Conservation (phyloP, 352 stramenopile species). For the Elongisporangium prolatum region DNA sequence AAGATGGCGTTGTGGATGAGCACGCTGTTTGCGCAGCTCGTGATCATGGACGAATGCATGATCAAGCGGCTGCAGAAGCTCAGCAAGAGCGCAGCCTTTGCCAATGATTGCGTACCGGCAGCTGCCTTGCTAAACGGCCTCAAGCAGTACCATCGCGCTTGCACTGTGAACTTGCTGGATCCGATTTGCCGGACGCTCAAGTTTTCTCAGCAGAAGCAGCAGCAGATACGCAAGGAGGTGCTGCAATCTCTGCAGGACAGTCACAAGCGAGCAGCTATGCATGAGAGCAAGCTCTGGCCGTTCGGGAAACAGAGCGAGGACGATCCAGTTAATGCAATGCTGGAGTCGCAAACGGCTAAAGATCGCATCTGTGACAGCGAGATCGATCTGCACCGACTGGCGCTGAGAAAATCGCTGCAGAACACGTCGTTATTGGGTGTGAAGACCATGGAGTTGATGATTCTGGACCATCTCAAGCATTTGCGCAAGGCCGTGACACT, state of each 20-base stretch:
- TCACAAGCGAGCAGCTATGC: constrained; percentile 7
- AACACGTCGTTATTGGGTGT: constrained; percentile 33
- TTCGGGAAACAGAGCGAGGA: constrained; percentile 12
- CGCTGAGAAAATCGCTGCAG: constrained; percentile 25
- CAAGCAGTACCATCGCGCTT: constrained; percentile 26
- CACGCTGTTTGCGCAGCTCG: constrained; percentile 28
- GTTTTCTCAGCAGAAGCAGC: constrained; percentile 43
- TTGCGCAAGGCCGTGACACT: constrained; percentile 13
- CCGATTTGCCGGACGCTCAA: constrained; percentile 48
- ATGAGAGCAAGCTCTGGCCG: constrained; percentile 2
- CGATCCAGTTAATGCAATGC: constrained; percentile 1
- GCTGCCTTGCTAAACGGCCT: constrained; percentile 18
- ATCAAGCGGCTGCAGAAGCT: constrained; percentile 27
- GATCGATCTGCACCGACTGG: constrained; percentile 18
- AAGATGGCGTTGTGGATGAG: constrained; percentile 41
- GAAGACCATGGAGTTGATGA: constrained; percentile 60
- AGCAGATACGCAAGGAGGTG: constrained; percentile 37
- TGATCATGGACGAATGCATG: constrained; percentile 27
- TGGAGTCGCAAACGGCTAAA: too few species aligned
- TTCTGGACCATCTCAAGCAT: constrained; percentile 46
- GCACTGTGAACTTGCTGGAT: constrained; percentile 36
- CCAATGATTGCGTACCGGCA: constrained; percentile 1
- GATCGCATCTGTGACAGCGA: too few species aligned
- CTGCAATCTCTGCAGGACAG: constrained; percentile 30
- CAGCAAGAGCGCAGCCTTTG: neutral